phyloP scores from a whole-genome alignment of 2,329 filamentous ascomycete genomes.

The Penicillium sp. region DNA sequence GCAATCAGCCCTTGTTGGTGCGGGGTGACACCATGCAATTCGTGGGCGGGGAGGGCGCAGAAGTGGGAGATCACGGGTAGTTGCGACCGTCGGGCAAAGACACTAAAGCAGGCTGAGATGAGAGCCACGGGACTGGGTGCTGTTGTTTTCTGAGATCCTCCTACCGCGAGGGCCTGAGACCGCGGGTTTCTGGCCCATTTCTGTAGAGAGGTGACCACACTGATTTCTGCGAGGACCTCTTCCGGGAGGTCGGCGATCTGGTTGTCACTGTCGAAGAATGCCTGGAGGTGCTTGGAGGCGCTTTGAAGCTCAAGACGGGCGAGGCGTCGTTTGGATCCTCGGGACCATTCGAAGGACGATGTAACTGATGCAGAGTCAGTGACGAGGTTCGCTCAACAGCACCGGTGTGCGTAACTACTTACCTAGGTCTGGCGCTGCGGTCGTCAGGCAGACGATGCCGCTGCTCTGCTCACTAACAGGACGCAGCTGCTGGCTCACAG shows the following conservation, averaged over 20 bases:
- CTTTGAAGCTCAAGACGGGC: constrained; percentile 33
- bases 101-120: constrained; percentile 36
- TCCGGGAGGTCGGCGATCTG: constrained; percentile 32
- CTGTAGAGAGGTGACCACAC: constrained; percentile 29
- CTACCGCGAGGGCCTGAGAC: constrained; percentile 35
- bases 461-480: constrained; percentile 26
- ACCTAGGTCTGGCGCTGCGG: constrained; percentile 32
- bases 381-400: not conserved
- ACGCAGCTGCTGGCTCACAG: constrained; percentile 24
- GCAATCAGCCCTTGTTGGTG: constrained; percentile 36
- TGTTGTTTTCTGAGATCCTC: constrained; percentile 26
- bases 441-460: constrained; percentile 34
- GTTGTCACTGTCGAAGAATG: constrained; percentile 36
- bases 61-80: constrained; percentile 40
- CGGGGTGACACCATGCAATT: constrained; percentile 20
- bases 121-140: constrained; percentile 29
- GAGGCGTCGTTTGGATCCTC: constrained; percentile 35
- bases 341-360: constrained; percentile 29
- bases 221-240: constrained; percentile 29
- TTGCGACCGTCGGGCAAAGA: constrained; percentile 28
- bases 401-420: constrained; percentile 9
- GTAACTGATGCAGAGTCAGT: constrained; percentile 18
- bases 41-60: constrained; percentile 28
- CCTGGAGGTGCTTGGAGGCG: constrained; percentile 36
- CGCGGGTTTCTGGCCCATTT: constrained; percentile 35